Conservation (phyloP, 2,329 filamentous ascomycete species). For the Penicillium nordicum region DNA sequence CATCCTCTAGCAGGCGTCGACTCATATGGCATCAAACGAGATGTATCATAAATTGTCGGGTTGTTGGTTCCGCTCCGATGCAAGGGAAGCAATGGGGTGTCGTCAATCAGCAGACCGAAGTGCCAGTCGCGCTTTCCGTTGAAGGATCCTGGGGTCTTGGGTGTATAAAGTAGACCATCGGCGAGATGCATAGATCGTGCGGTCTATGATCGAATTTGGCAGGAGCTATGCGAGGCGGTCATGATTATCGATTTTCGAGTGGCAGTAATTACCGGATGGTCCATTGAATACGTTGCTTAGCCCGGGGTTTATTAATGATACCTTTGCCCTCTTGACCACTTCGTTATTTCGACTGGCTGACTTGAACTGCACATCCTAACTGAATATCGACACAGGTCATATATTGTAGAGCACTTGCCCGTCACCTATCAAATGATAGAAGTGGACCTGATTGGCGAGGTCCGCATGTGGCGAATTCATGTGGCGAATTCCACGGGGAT, state of each 20-base stretch:
- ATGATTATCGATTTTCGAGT: not conserved
- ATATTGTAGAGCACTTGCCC: not conserved
- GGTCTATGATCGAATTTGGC: not conserved
- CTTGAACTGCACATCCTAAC: not conserved
- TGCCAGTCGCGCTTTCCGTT: not conserved
- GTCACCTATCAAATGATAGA: not conserved
- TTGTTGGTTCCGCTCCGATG: not conserved
- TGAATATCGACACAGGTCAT: not conserved
- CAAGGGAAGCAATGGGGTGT: not conserved
- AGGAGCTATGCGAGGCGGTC: not conserved
- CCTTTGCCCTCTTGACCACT: not conserved
- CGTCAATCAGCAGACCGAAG: not conserved
- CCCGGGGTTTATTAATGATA: not conserved
- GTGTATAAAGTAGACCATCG: not conserved
- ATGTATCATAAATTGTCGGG: not conserved
- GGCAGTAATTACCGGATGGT: not conserved
- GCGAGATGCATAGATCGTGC: not conserved
- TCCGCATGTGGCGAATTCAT: conserved; percentile 5
- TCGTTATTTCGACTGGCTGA: not conserved
- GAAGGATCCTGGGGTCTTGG: not conserved
- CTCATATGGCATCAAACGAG: not conserved
- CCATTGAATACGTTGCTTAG: not conserved
- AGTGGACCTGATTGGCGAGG: not conserved
- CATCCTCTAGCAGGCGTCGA: not conserved
- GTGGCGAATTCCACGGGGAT: conserved; percentile 6